A percentile compares a stretch with the other conserved stretches of the same genome.
phyloP scores from a whole-genome alignment of 1,284 basidiomycete genomes.

The Apiotrichum gamsii region DNA sequence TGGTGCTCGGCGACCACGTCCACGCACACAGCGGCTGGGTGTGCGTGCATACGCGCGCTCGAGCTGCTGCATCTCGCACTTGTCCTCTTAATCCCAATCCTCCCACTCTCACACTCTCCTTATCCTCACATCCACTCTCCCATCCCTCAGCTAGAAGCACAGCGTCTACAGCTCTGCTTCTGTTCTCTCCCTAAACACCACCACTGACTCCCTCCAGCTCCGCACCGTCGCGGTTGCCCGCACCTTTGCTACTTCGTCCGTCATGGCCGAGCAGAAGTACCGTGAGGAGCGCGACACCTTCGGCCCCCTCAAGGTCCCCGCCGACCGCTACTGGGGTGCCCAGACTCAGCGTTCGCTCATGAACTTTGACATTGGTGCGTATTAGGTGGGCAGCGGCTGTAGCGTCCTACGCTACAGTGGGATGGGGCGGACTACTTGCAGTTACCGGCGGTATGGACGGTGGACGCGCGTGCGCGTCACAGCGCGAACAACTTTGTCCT shows the following conservation, averaged over 20 bases:
- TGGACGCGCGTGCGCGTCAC: too few relatives aligned
- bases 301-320: conserved; percentile 71
- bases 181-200: neutral
- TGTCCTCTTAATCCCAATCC: too few relatives aligned
- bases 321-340: conserved; percentile 95
- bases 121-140: neutral
- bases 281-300: conserved; percentile 48
- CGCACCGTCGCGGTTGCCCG: conserved; percentile 20
- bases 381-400: too few relatives aligned
- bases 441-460: too few relatives aligned
- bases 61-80: too few relatives aligned
- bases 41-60: too few relatives aligned
- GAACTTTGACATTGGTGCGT: conserved; percentile 92
- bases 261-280: conserved; percentile 42
- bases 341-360: conserved; percentile 98
- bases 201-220: conserved; percentile 7
- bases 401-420: too few relatives aligned
- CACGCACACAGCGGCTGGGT: too few relatives aligned
- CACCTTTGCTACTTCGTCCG: conserved; percentile 24
- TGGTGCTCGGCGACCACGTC: too few relatives aligned
- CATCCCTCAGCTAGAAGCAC: neutral
- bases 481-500: too few relatives aligned
- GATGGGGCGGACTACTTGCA: too few relatives aligned
- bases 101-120: neutral
- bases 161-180: neutral